Evolutionary conservation across 345 rosid species (phyloP).

Genomic region (Viola odorata): DNA sequence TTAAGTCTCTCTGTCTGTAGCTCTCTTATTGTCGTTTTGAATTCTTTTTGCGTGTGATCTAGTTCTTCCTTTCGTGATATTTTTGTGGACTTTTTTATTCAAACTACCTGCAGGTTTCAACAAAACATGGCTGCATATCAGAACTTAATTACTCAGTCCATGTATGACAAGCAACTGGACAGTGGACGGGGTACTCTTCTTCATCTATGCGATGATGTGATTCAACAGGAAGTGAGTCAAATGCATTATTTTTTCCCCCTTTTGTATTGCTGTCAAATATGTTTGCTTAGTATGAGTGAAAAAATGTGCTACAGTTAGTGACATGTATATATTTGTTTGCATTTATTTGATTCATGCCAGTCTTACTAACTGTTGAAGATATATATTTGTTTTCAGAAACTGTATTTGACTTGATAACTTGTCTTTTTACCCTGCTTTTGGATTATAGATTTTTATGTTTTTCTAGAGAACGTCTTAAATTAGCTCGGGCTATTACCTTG

Average conservation of each 20-base stretch:
- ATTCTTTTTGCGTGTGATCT: not conserved
- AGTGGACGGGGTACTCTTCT: constrained; percentile 96
- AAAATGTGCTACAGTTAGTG: no score
- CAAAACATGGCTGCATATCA: constrained; percentile 76
- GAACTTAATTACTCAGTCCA: constrained; percentile 86
- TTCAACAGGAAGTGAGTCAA: constrained; percentile 90
- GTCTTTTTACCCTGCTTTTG: not conserved
- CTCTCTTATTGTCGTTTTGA: not conserved
- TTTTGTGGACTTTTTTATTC: constrained; percentile 12
- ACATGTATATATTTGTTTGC: not conserved
- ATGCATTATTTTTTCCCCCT: constrained; percentile 3
- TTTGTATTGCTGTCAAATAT: not conserved
- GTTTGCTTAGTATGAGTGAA: not conserved
- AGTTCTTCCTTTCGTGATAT: not conserved
- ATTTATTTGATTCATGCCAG: not conserved
- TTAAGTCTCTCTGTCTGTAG: constrained; percentile 33
- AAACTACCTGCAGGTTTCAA: constrained; percentile 58
- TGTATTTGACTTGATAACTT: not conserved
- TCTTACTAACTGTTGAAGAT: not conserved
- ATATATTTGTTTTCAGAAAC: no score
- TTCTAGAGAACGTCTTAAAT: not conserved
- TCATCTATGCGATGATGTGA: constrained; percentile 93
- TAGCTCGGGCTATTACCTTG: not conserved
- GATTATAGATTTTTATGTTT: not conserved
- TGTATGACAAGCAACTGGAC: constrained; percentile 95